These are phyloP conservation scores for Xylaria acuta DNA, from an alignment of 495 filamentous ascomycete species.

Conservation along the genomic window DNA sequence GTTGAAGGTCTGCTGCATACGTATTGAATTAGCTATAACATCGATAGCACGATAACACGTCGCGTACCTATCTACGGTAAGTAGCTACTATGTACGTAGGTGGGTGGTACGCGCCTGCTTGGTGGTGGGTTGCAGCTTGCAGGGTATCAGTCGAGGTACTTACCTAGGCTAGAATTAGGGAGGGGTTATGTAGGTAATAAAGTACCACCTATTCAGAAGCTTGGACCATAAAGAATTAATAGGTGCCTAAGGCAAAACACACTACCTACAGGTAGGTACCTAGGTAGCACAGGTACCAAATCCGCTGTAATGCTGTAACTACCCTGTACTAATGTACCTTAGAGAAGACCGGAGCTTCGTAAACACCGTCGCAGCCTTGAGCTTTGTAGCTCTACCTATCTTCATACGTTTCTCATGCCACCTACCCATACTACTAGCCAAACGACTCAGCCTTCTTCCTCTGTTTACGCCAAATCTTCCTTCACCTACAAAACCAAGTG, in stretches of 20 bases:
- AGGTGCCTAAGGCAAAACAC: neutral
- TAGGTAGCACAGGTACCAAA: neutral
- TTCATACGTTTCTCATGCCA: constrained; percentile 23
- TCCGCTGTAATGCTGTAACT: neutral
- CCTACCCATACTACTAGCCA: constrained; percentile 28
- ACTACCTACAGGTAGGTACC: no score
- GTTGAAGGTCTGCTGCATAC: neutral
- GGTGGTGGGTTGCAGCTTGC: neutral
- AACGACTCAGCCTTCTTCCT: constrained; percentile 26
- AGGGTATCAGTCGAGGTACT: neutral
- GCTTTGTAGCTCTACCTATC: constrained; percentile 36
- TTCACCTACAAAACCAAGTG: neutral
- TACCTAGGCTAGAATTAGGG: neutral
- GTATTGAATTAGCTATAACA: neutral
- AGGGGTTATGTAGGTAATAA: neutral
- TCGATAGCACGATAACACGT: constrained; percentile 21
- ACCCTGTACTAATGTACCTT: neutral
- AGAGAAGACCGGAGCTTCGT: constrained; percentile 35
- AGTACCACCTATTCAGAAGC: neutral
- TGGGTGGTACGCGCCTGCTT: neutral
- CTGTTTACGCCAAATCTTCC: neutral
- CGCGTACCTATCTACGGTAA: constrained; percentile 9
- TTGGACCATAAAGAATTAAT: neutral
- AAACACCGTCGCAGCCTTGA: constrained; percentile 45
- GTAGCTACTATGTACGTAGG: neutral